Percentiles rank a stretch among this genome's conserved stretches.
Conservation (phyloP, 2,329 filamentous ascomycete species). For the Talaromyces sp. region DNA sequence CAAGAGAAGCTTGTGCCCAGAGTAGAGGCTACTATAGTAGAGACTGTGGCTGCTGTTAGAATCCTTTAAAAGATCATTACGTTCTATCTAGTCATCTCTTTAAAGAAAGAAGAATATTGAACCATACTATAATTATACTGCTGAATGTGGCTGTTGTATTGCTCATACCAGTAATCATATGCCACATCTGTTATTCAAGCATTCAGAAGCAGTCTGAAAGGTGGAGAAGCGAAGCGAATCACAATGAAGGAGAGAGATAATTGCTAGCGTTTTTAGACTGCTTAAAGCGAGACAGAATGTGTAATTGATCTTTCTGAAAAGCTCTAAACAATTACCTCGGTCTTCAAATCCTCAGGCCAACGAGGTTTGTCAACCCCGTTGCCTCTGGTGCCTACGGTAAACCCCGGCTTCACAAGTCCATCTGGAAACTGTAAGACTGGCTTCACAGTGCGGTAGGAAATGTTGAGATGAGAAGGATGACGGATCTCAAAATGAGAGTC, state of each 20-base stretch:
- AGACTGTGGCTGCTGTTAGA: conserved; percentile 14
- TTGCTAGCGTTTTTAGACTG: neutral
- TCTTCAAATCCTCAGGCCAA: conserved; percentile 45
- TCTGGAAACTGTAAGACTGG: conserved; percentile 44
- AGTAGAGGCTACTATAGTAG: conserved; percentile 11
- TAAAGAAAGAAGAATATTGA: neutral
- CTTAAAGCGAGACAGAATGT: neutral
- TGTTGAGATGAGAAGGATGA: conserved; percentile 30
- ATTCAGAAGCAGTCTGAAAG: neutral
- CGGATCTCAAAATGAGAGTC: conserved; percentile 49
- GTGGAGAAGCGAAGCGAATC: too few species aligned
- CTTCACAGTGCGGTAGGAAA: conserved; percentile 41
- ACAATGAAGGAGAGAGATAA: too few species aligned
- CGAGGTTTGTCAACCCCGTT: conserved; percentile 50
- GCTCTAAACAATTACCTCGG: conserved; percentile 6
- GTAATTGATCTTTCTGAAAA: neutral
- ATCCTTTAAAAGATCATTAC: conserved; percentile 1
- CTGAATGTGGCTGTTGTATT: conserved; percentile 6
- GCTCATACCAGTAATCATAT: neutral
- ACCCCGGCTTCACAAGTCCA: conserved; percentile 41
- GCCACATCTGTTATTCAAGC: conserved; percentile 1
- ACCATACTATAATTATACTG: neutral
- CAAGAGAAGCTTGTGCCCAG: conserved; percentile 2
- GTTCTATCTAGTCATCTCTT: neutral
- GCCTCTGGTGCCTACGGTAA: conserved; percentile 49